These are phyloP conservation scores for Mucor plumbeus DNA, from an alignment of 371 early-diverging fungal species.

Conservation along the genomic window DNA sequence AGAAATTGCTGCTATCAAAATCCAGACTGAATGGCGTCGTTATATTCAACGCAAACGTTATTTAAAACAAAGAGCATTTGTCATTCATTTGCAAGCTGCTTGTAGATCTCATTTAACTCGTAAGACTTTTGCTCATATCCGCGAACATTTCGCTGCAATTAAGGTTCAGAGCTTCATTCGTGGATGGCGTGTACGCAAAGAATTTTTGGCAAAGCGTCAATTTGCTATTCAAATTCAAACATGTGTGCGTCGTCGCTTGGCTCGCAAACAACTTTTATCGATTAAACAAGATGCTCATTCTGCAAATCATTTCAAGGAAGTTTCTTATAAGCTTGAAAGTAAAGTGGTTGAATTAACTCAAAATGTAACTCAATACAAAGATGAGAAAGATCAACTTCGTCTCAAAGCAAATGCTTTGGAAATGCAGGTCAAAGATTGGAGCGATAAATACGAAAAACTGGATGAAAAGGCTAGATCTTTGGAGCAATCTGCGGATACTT, in stretches of 20 bases:
- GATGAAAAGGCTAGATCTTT: conserved; percentile 56
- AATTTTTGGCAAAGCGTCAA: conserved; percentile 51
- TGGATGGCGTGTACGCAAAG: conserved; percentile 66
- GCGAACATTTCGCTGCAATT: conserved; percentile 73
- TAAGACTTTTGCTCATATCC: conserved; percentile 52
- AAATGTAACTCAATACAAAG: conserved; percentile 69
- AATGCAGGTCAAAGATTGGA: conserved; percentile 67
- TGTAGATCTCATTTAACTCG: conserved; percentile 65
- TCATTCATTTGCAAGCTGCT: conserved; percentile 51
- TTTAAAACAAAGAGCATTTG: conserved; percentile 39
- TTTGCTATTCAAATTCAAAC: conserved; percentile 80
- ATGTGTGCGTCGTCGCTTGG: conserved; percentile 75
- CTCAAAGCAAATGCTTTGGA: conserved; percentile 66
- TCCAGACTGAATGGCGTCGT: conserved; percentile 78
- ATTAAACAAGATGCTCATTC: conserved; percentile 86
- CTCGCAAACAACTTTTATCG: conserved; percentile 62
- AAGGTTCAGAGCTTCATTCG: conserved; percentile 75
- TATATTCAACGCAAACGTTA: conserved; percentile 67
- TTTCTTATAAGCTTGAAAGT: conserved; percentile 91
- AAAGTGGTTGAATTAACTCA: conserved; percentile 96
- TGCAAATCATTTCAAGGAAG: conserved; percentile 89
- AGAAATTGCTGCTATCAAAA: conserved; percentile 72
- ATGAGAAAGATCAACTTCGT: conserved; percentile 69
- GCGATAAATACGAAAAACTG: conserved; percentile 70
- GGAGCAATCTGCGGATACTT: conserved; percentile 52